Percentiles rank a stretch among this genome's conserved stretches.
phyloP scores from a whole-genome alignment of 306 rosid species.

The Castanopsis chinensis region DNA sequence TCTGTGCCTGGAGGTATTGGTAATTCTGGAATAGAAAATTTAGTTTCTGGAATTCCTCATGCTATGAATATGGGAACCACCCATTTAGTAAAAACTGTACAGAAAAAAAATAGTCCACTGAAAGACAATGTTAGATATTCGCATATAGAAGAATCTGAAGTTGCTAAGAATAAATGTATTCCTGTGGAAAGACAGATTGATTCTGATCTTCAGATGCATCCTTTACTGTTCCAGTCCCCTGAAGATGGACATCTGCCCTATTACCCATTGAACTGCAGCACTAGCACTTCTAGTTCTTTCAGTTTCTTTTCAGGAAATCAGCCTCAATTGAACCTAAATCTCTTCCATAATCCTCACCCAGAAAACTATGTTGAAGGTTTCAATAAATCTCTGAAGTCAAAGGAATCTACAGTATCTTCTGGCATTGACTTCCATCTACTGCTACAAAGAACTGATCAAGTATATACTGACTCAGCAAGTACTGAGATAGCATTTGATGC shows the following conservation, averaged over 20 bases:
- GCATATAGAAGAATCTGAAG: slow-evolving; percentile 42
- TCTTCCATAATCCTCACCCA: slow-evolving; percentile 63
- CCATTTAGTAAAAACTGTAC: slow-evolving; percentile 28
- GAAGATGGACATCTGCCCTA: slow-evolving; percentile 59
- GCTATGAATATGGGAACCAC: slow-evolving; percentile 32
- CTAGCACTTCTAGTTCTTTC: slow-evolving; percentile 57
- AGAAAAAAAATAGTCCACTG: slow-evolving; percentile 10
- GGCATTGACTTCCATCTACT: slow-evolving; percentile 97
- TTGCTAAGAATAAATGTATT: slow-evolving; percentile 39
- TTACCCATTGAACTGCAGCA: slow-evolving; percentile 60
- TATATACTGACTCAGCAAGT: not conserved
- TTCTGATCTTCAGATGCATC: slow-evolving; percentile 91
- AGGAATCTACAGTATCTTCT: slow-evolving; percentile 43
- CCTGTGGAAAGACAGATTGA: slow-evolving; percentile 47
- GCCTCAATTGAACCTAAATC: slow-evolving; percentile 73
- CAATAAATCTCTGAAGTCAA: slow-evolving; percentile 46
- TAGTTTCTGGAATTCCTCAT: slow-evolving; percentile 40
- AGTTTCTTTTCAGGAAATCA: slow-evolving; percentile 68
- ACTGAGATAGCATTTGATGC: slow-evolving; percentile 37
- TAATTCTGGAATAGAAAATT: slow-evolving; percentile 37
- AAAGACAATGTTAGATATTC: slow-evolving; percentile 33
- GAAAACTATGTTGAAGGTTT: slow-evolving; percentile 47
- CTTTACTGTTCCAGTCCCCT: slow-evolving; percentile 78
- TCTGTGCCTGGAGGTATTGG: slow-evolving; percentile 43
- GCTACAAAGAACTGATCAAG: slow-evolving; percentile 67